These are phyloP conservation scores for Talaromyces pinophilus DNA, from an alignment of 2,329 filamentous ascomycete genomes.

Conservation along the genomic window DNA sequence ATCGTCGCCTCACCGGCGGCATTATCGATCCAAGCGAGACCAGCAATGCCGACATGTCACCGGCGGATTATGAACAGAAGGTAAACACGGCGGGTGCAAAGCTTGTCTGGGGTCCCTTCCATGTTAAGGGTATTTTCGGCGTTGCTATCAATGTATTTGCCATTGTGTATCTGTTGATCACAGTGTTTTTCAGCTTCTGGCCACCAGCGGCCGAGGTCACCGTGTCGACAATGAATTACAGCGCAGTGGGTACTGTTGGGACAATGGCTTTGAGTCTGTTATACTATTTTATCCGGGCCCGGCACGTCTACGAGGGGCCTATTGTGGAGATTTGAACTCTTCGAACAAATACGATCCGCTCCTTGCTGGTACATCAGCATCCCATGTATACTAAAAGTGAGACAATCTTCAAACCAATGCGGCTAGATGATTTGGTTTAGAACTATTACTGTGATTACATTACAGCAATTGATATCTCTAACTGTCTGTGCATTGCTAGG, in stretches of 20 bases:
- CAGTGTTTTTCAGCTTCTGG: slow-evolving; percentile 53
- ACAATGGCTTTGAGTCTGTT: slow-evolving; percentile 40
- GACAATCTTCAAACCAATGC: not conserved
- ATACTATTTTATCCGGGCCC: slow-evolving; percentile 41
- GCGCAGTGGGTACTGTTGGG: slow-evolving; percentile 44
- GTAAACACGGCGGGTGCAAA: slow-evolving; percentile 25
- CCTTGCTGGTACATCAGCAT: not conserved
- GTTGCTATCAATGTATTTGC: slow-evolving; percentile 47
- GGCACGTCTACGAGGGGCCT: slow-evolving; percentile 35
- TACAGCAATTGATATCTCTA: not conserved
- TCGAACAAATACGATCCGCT: not conserved
- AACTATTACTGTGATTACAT: not conserved
- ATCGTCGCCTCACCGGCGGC: slow-evolving; percentile 40
- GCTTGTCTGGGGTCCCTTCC: slow-evolving; percentile 31
- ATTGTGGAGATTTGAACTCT: slow-evolving; percentile 27
- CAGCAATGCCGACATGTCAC: not conserved
- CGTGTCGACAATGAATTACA: slow-evolving; percentile 52
- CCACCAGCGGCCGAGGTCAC: slow-evolving; percentile 43
- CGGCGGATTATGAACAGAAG: slow-evolving; percentile 32
- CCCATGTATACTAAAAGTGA: not conserved
- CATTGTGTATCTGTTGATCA: slow-evolving; percentile 45
- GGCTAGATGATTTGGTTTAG: not conserved
- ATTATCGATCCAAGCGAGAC: slow-evolving; percentile 33
- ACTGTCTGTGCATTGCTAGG: not conserved
- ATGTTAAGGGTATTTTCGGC: slow-evolving; percentile 43